Evolutionary conservation across 257 asterid genomes (phyloP).

Genomic region (Solanum piurae): DNA sequence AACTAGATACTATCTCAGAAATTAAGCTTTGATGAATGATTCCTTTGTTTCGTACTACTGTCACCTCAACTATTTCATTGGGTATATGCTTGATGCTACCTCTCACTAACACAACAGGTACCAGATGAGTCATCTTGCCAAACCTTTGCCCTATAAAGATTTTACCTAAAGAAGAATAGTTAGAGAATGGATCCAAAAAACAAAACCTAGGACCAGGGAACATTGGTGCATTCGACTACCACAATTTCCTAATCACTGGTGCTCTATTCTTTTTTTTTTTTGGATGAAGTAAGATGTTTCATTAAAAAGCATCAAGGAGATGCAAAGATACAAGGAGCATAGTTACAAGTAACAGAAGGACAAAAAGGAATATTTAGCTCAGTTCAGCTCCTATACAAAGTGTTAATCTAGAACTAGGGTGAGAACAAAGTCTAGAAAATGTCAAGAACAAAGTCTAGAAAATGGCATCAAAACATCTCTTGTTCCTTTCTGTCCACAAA

Average conservation of each 20-base stretch:
- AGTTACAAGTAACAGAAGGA: background rate
- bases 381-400: background rate
- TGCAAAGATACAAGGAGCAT: background rate
- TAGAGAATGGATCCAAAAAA: background rate
- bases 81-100: background rate
- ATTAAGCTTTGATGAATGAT: background rate
- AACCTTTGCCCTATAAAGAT: background rate
- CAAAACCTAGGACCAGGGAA: background rate
- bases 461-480: background rate
- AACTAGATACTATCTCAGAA: background rate
- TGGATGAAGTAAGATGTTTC: background rate
- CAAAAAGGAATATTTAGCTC: background rate
- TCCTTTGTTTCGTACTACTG: background rate
- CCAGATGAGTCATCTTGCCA: constrained; percentile 8
- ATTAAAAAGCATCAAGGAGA: background rate
- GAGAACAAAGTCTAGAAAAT: background rate
- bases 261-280: background rate
- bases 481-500: background rate
- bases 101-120: background rate
- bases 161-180: background rate
- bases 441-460: background rate
- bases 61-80: background rate
- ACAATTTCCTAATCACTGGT: background rate
- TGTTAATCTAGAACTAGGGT: background rate
- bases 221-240: background rate